A percentile compares a stretch with the other conserved stretches of the same genome.
Evolutionary conservation across 1,139 yeast species (phyloP).

Genomic region (Taiozyma onychis): DNA sequence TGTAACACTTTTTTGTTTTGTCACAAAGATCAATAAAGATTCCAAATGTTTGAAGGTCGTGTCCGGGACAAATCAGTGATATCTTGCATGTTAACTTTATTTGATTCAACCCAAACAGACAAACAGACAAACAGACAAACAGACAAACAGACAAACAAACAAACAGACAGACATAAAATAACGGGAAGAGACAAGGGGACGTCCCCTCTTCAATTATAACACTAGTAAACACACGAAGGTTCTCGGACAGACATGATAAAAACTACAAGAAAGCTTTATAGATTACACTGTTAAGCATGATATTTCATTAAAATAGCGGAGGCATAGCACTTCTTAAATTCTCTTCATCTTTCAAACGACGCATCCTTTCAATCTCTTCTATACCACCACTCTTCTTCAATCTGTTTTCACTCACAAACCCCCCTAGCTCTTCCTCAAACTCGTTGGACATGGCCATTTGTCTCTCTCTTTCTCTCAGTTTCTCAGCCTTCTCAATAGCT

Average conservation of each 20-base stretch:
- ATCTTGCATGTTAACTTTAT: not conserved
- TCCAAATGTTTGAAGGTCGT: not conserved
- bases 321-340: conserved; percentile 47
- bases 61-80: not conserved
- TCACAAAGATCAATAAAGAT: not conserved
- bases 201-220: too few relatives aligned
- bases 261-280: too few relatives aligned
- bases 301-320: conserved; percentile 13
- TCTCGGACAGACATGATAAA: too few relatives aligned
- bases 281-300: not conserved
- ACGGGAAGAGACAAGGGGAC: too few relatives aligned
- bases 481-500: conserved; percentile 86
- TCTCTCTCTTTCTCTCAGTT: conserved; percentile 66
- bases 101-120: too few relatives aligned
- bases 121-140: too few relatives aligned
- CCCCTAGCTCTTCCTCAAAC: conserved; percentile 84
- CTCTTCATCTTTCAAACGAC: conserved; percentile 64
- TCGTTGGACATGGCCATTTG: conserved; percentile 52
- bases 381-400: conserved; percentile 84
- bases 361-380: conserved; percentile 70
- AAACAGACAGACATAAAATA: too few relatives aligned
- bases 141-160: too few relatives aligned
- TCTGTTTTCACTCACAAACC: conserved; percentile 71
- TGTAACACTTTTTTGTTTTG: not conserved
- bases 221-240: too few relatives aligned